phyloP scores from a whole-genome alignment of 441 rosid genomes.

The Cnidoscolus chayamansa region DNA sequence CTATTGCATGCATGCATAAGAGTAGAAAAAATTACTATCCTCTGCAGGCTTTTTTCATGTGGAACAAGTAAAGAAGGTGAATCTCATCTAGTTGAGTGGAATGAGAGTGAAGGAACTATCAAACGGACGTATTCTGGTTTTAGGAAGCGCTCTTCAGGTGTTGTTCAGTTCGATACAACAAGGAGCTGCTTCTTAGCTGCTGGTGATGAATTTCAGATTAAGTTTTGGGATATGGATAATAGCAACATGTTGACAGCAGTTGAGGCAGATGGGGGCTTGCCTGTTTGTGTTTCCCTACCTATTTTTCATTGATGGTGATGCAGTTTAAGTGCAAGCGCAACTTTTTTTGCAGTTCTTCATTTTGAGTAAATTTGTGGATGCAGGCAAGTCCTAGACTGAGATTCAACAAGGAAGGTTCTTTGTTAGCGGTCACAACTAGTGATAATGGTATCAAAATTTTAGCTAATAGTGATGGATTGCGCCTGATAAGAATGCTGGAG shows the following conservation, averaged over 20 bases:
- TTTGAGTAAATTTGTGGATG: slow-evolving; percentile 23
- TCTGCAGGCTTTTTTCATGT: slow-evolving; percentile 46
- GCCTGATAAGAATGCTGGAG: slow-evolving; percentile 49
- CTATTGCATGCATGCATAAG: neutral
- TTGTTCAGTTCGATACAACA: slow-evolving; percentile 71
- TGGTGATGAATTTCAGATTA: slow-evolving; percentile 72
- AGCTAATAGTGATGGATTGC: slow-evolving; percentile 53
- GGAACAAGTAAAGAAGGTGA: slow-evolving; percentile 84
- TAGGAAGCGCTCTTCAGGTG: slow-evolving; percentile 59
- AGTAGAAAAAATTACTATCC: neutral
- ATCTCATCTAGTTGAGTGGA: slow-evolving; percentile 82
- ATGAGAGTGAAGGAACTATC: slow-evolving; percentile 74
- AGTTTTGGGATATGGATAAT: slow-evolving; percentile 86
- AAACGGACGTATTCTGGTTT: slow-evolving; percentile 66
- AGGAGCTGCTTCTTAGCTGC: slow-evolving; percentile 74
- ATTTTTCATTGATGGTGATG: neutral
- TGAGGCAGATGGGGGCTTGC: slow-evolving; percentile 76
- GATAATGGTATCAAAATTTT: slow-evolving; percentile 67
- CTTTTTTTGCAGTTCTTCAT: slow-evolving; percentile 14
- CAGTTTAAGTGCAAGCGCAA: neutral
- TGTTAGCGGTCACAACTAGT: slow-evolving; percentile 62
- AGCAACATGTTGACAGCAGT: slow-evolving; percentile 46
- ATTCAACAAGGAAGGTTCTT: slow-evolving; percentile 80
- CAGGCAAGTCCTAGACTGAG: slow-evolving; percentile 71
- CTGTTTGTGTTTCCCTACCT: slow-evolving; percentile 39